Evolutionary conservation across 805 yeast genomes (phyloP), one percentile per base, ranked within the genome.

Genomic region (Candida alai): DNA sequence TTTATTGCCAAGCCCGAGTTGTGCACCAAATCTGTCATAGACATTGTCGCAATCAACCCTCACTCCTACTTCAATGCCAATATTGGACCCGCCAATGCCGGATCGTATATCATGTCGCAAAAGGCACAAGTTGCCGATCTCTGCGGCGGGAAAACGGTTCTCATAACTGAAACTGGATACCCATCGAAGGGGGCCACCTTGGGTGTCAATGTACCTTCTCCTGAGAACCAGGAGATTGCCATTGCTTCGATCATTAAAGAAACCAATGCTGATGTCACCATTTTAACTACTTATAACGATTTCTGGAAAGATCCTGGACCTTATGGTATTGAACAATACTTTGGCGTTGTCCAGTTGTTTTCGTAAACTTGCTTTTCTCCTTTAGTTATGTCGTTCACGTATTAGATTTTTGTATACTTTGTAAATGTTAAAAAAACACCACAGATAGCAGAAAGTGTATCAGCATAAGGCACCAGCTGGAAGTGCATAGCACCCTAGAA

Each of bases 131-230:
- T 79, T 17, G 59, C 70, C 45, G 59, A 57, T 11, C 60, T 68
- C 29, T 88, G 96, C 65, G 63, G 73, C 19, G 60, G 65, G 38
- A 65, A 70, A 56, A 57, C 62, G 6, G 78, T 84, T 23, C 45
- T 66, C 14, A 77, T 88, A 36, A 80, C 94, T 14, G 96, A 88
- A 60, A 87, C 96, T 4, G 96, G 96, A 28, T 88, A 85, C 56
- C 96, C 96, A 48, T 76, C 80, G 46, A 63, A 67, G 25, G 96
- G 96, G 50, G 55, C 53, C 40, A 64, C 70, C 38, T 78, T 85
- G 52, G 96, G 96, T 36, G 60, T 61, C 32, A 84, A 87, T 46
- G 73, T 78, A 24, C 96, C 96, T 40, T 60, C 76, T 23, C 53
- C 60, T 5, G 84, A 54, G 8, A 88, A 87, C 61, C 96, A 88